Evolutionary conservation across 148 eudicot species (phyloP).

Genomic region (Vaccinium darrowii): DNA sequence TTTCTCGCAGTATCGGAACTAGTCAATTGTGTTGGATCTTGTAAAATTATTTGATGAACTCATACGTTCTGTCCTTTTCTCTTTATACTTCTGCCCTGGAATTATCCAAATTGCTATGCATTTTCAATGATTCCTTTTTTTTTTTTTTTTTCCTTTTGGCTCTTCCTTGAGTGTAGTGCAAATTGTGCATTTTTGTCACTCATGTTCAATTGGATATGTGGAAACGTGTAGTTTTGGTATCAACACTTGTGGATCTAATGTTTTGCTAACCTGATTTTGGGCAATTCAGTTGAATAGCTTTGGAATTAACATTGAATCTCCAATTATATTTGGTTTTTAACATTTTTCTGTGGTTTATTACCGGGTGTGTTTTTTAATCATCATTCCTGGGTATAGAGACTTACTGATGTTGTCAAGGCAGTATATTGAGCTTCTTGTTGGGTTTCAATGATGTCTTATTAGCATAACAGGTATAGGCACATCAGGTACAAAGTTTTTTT

Average conservation of each 20-base stretch:
- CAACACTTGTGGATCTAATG: constrained; percentile 4
- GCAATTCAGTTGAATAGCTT: constrained; percentile 5
- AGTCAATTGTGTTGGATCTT: constrained; percentile 7
- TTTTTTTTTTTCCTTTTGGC: neutral
- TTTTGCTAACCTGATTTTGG: constrained; percentile 1
- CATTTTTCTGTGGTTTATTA: neutral
- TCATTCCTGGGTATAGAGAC: neutral
- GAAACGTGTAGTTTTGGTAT: neutral
- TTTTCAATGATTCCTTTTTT: neutral
- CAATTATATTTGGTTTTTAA: neutral
- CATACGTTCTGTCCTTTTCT: neutral
- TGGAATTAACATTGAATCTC: neutral
- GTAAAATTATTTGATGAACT: neutral
- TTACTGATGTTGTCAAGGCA: neutral
- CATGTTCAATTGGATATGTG: neutral
- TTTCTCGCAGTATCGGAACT: neutral
- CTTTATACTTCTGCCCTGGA: neutral
- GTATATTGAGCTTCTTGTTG: neutral
- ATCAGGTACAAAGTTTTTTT: neutral
- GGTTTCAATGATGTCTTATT: neutral
- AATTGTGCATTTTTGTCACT: neutral
- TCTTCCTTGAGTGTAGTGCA: neutral
- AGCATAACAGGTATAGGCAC: neutral
- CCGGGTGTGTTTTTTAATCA: neutral
- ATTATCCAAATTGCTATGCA: neutral